phyloP scores from a whole-genome alignment of 345 rosid species.

The Salix suchowensis region DNA sequence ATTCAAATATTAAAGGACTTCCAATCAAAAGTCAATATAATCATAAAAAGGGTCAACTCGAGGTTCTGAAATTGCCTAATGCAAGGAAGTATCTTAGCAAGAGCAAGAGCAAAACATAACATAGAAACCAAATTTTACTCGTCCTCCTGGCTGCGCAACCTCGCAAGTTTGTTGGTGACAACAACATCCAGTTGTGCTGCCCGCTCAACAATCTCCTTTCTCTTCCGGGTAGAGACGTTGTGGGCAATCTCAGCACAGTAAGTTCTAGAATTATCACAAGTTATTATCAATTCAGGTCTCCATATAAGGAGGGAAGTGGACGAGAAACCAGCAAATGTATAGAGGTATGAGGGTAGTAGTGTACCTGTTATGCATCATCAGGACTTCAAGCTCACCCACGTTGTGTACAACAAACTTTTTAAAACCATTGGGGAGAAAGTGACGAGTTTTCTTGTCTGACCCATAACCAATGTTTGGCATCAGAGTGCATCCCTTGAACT shows the following conservation, averaged over 20 bases:
- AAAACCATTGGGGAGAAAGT: slow-evolving; percentile 66
- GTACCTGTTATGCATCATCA: slow-evolving; percentile 76
- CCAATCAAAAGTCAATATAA: slow-evolving; percentile 5
- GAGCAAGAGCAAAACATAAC: neutral
- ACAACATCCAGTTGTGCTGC: slow-evolving; percentile 67
- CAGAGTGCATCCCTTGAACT: slow-evolving; percentile 60
- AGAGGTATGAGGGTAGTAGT: neutral
- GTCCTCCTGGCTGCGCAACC: slow-evolving; percentile 68
- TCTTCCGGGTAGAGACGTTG: slow-evolving; percentile 55
- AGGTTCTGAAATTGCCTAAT: slow-evolving; percentile 8
- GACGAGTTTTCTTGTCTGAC: slow-evolving; percentile 60
- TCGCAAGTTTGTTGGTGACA: slow-evolving; percentile 65
- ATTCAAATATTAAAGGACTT: neutral
- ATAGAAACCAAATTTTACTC: slow-evolving; percentile 31
- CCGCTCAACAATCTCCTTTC: slow-evolving; percentile 58
- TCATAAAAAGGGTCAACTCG: neutral
- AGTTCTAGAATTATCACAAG: slow-evolving; percentile 29
- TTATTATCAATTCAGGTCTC: neutral
- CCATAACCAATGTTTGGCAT: slow-evolving; percentile 75
- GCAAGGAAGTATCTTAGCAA: neutral
- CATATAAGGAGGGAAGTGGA: neutral
- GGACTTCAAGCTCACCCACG: slow-evolving; percentile 45
- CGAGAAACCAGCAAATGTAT: neutral
- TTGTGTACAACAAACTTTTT: slow-evolving; percentile 66
- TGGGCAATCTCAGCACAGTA: slow-evolving; percentile 75